Base-by-base conservation (phyloP, 1,139 yeast genomes). In the Geotrichum phurueaensis region DNA sequence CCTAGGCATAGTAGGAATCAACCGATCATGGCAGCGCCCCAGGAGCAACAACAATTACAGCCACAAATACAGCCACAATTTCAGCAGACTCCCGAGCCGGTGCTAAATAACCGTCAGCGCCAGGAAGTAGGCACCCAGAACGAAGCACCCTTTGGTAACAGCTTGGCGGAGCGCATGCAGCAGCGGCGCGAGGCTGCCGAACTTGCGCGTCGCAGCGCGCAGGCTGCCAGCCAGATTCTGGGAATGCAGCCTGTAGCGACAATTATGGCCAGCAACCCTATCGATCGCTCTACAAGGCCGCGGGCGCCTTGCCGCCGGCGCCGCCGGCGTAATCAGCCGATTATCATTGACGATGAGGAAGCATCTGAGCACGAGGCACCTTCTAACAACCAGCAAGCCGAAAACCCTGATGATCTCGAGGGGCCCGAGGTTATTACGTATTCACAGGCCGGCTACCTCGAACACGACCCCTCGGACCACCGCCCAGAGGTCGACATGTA, bases 401-500 rank as follows among this genome's bases (percentile, higher is more conserved):
- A 52, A 45, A 45, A 49, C 10, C 27, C 49, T 23, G 49, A 52
- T 10, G 20, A 43, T 2, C 45, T 52, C 2, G 58, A 59, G 49
- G 43, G 27, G 12, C 60, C 61, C 20, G 58, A 51, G 27, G 54
- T 43, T 23, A 56, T 59, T 29, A 27, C 51, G 27, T 59, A 59
- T 25, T 29, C 43, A 9, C n/a, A 33, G 6, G 25, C 56, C 20
- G 58, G 61, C 13, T 59, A 49, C 18, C 53, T 59, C 3, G 59
- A 58, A 25, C 55, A 50, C 13, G 57, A 60, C 36, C 55, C 49
- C 9, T 52, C 43, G 7, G 60, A 58, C 20, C 29, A 23, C 23
- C 57, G 54, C 13, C 60, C 62, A n/a, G 60, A 57, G 43, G 57
- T 54, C 20, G 48, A 48, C 25, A 54, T 20, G 52, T 56, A 59